These are phyloP conservation scores for Coccomyxa subellipsoidea DNA, from an alignment of 163 green algal genomes.

Conservation along the genomic window DNA sequence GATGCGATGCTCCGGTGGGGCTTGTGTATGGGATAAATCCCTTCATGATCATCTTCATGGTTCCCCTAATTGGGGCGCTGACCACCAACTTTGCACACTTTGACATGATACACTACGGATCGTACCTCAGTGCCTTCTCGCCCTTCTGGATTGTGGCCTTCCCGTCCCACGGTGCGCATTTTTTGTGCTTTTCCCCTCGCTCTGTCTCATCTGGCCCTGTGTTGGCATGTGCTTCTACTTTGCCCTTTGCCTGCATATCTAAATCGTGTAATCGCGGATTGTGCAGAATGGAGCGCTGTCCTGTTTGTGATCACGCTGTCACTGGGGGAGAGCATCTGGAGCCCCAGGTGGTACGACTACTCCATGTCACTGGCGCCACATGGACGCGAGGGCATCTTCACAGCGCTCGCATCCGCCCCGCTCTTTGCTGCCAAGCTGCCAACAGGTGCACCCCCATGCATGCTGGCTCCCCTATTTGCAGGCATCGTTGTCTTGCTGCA, in stretches of 20 bases:
- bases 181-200: neutral
- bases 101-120: slow-evolving; percentile 59
- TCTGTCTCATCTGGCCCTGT: neutral
- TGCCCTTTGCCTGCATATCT: too few relatives aligned
- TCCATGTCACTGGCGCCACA: slow-evolving; percentile 54
- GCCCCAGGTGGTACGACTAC: slow-evolving; percentile 60
- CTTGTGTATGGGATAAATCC: slow-evolving; percentile 66
- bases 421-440: slow-evolving; percentile 61
- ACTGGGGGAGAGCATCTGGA: slow-evolving; percentile 61
- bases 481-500: neutral
- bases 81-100: slow-evolving; percentile 42
- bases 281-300: slow-evolving; percentile 32
- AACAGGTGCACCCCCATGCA: slow-evolving; percentile 23
- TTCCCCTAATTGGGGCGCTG: slow-evolving; percentile 48
- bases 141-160: slow-evolving; percentile 52
- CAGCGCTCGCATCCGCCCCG: slow-evolving; percentile 44
- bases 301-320: slow-evolving; percentile 58
- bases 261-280: neutral
- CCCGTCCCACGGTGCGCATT: slow-evolving; percentile 11
- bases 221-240: neutral
- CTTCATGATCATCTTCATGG: slow-evolving; percentile 52
- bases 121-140: slow-evolving; percentile 45
- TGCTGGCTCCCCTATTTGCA: neutral
- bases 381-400: slow-evolving; percentile 57
- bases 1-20: slow-evolving; percentile 48